Evolutionary conservation across 331 rosid species (phyloP), one percentile per base, ranked within the genome.

Genomic region (Stylosanthes scabra): DNA sequence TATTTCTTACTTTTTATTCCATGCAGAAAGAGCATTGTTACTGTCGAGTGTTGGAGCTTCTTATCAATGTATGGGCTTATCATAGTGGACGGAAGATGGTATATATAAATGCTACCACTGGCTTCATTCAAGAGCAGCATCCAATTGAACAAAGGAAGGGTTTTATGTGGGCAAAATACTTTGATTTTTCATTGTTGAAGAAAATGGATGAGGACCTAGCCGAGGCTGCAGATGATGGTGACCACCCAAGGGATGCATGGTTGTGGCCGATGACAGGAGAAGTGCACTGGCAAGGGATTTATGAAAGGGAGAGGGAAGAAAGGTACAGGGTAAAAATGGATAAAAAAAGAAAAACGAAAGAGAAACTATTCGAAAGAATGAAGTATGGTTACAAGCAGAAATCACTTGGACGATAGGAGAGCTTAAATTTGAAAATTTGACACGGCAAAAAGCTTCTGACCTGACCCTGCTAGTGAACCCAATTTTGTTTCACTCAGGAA

Each of bases 261-360:
- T 42, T 95, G 82, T 95, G 99, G 97, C 99, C 99, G 31, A 72
- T 83, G 75, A 92, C 96, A 7, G 96, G 98, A 46, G 99, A 95
- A 78, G 90, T 95, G 62, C 88, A 90, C 76, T 88, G 98, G 98
- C 91, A 84, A 79, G 97, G 99, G 60, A 66, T 90, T 72, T 86
- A 92, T 75, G 92, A 82, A 56, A 83, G 88, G 82, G 97, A 95
- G 74, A 88, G 90, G 72, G 92, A 92, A 82, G 87, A 87, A 77
- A 86, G 88, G 74, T 82, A 92, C 63, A 86, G 97, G 82, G 62
- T 64, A 58, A 92, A 90, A 87, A 87, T 92, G 97, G 97, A 92
- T 80, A 95, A 92, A 82, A 87, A 88, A 71, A 83, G 91, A 75
- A 90, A 84, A 79, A 68, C 83, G 14, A 92, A 57, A 86, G 89